Conservation (phyloP, 1,284 basidiomycete genomes). For the Cryptococcus floricola region DNA sequence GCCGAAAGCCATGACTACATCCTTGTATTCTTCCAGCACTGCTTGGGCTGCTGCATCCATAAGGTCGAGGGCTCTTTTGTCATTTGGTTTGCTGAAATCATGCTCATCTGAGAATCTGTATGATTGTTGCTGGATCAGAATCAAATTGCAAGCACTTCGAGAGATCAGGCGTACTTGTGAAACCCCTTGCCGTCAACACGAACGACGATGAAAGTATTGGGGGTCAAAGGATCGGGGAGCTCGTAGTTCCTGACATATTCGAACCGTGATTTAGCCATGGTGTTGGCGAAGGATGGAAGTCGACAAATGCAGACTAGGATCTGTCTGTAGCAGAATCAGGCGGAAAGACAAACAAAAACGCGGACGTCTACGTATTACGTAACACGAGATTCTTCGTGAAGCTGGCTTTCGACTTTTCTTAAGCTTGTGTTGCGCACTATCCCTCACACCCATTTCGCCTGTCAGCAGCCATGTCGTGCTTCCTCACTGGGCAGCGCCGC, state of each 20-base stretch:
- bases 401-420: too few relatives aligned
- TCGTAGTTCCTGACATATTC: conserved; percentile 90
- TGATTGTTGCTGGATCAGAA: not conserved
- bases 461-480: not conserved
- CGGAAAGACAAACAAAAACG: too few relatives aligned
- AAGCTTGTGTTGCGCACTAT: too few relatives aligned
- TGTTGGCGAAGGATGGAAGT: not conserved
- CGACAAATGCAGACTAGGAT: too few relatives aligned
- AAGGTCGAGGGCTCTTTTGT: conserved; percentile 73
- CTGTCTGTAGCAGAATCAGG: too few relatives aligned
- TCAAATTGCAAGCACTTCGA: not conserved
- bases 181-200: conserved; percentile 93
- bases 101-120: conserved; percentile 79
- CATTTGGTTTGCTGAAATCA: conserved; percentile 85
- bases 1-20: conserved; percentile 83
- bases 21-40: conserved; percentile 76
- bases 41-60: conserved; percentile 88
- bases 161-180: conserved; percentile 64
- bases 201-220: conserved; percentile 77
- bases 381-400: too few relatives aligned
- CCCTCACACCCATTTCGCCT: not conserved
- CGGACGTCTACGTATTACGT: too few relatives aligned
- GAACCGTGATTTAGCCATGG: conserved; percentile 87
- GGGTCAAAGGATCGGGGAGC: conserved; percentile 78
- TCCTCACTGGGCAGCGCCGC: not conserved